A percentile compares a stretch with the other conserved stretches of the same genome.
phyloP scores from a whole-genome alignment of 352 stramenopile species.

The Phytophthora fragariae region DNA sequence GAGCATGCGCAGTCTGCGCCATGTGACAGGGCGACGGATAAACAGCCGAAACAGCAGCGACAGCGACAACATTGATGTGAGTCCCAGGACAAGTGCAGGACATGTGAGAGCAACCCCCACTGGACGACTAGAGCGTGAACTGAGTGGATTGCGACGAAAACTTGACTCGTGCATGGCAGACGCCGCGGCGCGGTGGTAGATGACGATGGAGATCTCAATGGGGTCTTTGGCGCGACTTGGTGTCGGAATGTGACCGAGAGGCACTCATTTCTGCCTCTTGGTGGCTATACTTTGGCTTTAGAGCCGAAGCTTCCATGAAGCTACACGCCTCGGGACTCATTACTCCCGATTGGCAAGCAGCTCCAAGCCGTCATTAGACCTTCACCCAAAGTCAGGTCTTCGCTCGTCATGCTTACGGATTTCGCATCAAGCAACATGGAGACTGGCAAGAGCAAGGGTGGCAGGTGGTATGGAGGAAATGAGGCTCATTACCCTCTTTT shows the following conservation, averaged over 20 bases:
- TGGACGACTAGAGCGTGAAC: conserved; percentile 63
- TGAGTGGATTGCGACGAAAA: conserved; percentile 61
- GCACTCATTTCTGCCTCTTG: conserved; percentile 38
- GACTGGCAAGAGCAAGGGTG: background rate
- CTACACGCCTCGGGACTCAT: conserved; percentile 19
- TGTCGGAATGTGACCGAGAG: conserved; percentile 5
- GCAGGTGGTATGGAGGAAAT: background rate
- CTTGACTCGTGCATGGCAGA: conserved; percentile 65
- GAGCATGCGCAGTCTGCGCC: conserved; percentile 34
- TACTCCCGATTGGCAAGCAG: conserved; percentile 10
- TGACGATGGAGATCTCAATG: background rate
- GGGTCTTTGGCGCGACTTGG: background rate
- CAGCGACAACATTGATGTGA: conserved; percentile 36
- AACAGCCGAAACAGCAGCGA: conserved; percentile 37
- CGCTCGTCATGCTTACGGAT: background rate
- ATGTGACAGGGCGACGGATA: conserved; percentile 41
- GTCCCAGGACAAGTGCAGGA: conserved; percentile 20
- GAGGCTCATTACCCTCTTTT: conserved; percentile 39
- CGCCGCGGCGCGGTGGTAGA: conserved; percentile 35
- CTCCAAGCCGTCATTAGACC: background rate
- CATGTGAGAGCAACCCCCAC: conserved; percentile 19
- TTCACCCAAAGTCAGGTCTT: background rate
- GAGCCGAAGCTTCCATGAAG: background rate
- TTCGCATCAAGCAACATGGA: background rate
- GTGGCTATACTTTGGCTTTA: background rate